Percentiles rank a stretch among this genome's conserved stretches.
Conservation (phyloP, 2,329 filamentous ascomycete genomes). For the Aspergillus transmontanensis region DNA sequence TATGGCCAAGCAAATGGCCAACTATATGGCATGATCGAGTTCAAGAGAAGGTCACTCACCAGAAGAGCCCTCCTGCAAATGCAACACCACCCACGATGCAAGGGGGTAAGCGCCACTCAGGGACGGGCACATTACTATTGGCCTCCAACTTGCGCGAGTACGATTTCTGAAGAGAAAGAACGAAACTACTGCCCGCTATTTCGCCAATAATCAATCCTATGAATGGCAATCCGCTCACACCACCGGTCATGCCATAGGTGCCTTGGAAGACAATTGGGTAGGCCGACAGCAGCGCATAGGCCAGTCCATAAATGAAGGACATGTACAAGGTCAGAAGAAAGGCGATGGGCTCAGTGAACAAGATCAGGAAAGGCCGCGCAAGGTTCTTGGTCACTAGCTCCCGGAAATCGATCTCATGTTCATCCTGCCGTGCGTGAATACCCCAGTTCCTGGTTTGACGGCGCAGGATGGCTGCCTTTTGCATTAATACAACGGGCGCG, state of each 20-base stretch:
- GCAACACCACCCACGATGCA: slow-evolving; percentile 23
- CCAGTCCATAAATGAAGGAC: slow-evolving; percentile 26
- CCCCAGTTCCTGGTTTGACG: slow-evolving; percentile 26
- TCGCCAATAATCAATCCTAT: slow-evolving; percentile 25
- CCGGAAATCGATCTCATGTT: slow-evolving; percentile 22
- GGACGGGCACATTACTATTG: slow-evolving; percentile 23
- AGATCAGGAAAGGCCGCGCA: slow-evolving; percentile 23
- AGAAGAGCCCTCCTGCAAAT: slow-evolving; percentile 26
- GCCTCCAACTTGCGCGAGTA: slow-evolving; percentile 20
- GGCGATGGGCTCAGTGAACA: slow-evolving; percentile 28
- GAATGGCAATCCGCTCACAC: slow-evolving; percentile 21
- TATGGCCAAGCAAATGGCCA: background rate
- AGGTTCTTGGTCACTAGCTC: slow-evolving; percentile 24
- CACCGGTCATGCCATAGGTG: slow-evolving; percentile 19
- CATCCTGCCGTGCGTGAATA: slow-evolving; percentile 25
- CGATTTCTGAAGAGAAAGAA: slow-evolving; percentile 18
- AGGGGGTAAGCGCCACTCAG: slow-evolving; percentile 28
- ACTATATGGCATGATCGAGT: background rate
- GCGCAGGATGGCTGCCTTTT: slow-evolving; percentile 23
- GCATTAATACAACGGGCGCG: slow-evolving; percentile 39
- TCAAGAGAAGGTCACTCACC: background rate
- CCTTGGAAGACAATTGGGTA: slow-evolving; percentile 25
- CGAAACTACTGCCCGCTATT: slow-evolving; percentile 19
- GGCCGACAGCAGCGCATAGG: slow-evolving; percentile 24
- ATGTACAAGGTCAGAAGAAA: slow-evolving; percentile 29